phyloP scores from a whole-genome alignment of 208 protist genomes.

The Trypanosoma lewisi region DNA sequence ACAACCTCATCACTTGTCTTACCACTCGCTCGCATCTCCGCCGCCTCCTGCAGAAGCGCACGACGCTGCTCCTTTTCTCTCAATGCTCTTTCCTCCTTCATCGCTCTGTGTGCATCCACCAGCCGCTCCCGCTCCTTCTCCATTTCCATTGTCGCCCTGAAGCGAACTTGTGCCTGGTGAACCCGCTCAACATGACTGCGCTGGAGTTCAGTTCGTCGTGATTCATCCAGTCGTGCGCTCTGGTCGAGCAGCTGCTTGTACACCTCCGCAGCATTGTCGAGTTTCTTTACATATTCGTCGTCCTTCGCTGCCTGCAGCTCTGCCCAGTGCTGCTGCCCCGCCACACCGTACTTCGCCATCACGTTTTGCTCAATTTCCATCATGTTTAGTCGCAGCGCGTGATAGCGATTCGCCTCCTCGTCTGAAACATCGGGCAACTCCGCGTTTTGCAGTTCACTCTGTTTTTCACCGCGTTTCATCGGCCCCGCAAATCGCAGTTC shows the following conservation, averaged over 20 bases:
- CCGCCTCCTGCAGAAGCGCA: constrained; percentile 50
- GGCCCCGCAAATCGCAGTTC: constrained; percentile 62
- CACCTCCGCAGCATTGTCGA: constrained; percentile 69
- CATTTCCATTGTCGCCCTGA: constrained; percentile 82
- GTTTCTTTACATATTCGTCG: constrained; percentile 66
- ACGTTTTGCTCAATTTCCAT: constrained; percentile 69
- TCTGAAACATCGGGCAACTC: constrained; percentile 75
- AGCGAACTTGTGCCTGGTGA: constrained; percentile 81
- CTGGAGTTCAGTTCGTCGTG: constrained; percentile 56
- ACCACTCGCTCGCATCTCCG: constrained; percentile 52
- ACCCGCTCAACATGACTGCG: constrained; percentile 69
- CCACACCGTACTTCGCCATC: constrained; percentile 67
- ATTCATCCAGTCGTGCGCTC: constrained; percentile 66
- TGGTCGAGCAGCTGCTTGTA: constrained; percentile 80
- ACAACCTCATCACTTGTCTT: constrained; percentile 45
- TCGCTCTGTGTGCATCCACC: constrained; percentile 66
- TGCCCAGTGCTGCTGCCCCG: constrained; percentile 82
- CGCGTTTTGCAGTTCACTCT: constrained; percentile 41
- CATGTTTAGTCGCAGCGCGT: constrained; percentile 68
- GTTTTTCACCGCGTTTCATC: constrained; percentile 39
- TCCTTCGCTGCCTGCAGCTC: constrained; percentile 86
- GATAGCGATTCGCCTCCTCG: constrained; percentile 80
- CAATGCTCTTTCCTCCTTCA: constrained; percentile 53
- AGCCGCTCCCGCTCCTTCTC: constrained; percentile 75
- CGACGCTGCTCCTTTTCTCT: constrained; percentile 44